These are phyloP conservation scores for Mrakia frigida DNA, from an alignment of 768 basidiomycete genomes.

Conservation along the genomic window DNA sequence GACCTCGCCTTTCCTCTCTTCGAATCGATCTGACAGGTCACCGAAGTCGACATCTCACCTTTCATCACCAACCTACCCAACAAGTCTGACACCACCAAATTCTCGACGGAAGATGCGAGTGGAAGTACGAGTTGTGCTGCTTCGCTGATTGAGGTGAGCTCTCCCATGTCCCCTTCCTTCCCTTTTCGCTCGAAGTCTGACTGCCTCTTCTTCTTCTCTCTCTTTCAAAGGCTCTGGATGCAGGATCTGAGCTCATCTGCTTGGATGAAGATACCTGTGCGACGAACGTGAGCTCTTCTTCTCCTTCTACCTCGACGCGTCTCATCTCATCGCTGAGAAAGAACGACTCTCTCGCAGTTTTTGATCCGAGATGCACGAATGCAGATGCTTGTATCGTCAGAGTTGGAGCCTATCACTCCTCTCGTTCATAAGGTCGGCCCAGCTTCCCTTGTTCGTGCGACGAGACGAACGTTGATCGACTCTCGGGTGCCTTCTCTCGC, in stretches of 20 bases:
- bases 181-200: neutral
- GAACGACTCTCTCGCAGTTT: neutral
- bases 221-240: neutral
- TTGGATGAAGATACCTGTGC: conserved; percentile 9
- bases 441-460: no score
- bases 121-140: neutral
- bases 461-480: neutral
- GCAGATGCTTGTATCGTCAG: neutral
- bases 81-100: neutral
- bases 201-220: neutral
- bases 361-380: conserved; percentile 5
- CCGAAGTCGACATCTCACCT: conserved; percentile 9
- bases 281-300: neutral
- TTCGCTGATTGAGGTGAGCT: neutral
- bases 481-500: neutral
- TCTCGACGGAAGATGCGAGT: neutral
- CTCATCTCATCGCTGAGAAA: neutral
- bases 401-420: conserved; percentile 14
- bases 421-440: neutral
- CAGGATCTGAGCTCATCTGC: neutral
- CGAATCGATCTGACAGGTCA: neutral
- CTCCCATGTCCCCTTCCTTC: neutral
- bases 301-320: neutral
- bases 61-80: conserved; percentile 4
- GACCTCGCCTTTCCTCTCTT: neutral